Base-by-base conservation (phyloP, 1,284 basidiomycete species). In the Trichosporon ovoides region DNA sequence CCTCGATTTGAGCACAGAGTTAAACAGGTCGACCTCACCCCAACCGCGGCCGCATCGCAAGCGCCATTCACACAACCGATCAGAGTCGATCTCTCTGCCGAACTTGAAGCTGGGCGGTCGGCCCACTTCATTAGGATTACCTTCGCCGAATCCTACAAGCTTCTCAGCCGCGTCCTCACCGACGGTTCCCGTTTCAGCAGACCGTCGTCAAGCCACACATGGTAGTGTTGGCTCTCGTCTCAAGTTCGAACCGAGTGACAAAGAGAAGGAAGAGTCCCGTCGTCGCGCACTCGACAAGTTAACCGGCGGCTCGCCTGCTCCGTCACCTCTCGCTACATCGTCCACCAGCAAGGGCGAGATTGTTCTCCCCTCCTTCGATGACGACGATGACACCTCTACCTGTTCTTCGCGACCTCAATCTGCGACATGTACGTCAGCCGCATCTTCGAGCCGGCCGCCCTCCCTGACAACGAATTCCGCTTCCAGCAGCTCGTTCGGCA, bases 21-120 rank as follows among this genome's bases (percentile, higher is more conserved):
- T 48, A 13, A 31, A 2, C 24, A 37, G 71, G 63, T 10, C 73
- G 64, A 54, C 50, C 4, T 58, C 56, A 1, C 52, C 56, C 6
- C 40, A 50, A 24, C 53, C 62, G 19, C 40, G 40, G 33, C 53
- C 62, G 19, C 37, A 55, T 18, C 53, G 53, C 1, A 69, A 66
- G 52, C 68, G 70, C 3, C 74, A 75, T 56, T 75, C 73, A 2
- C 74, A 76, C 58, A 75, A 70, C 28, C 70, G 74, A 20, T 76
- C 74, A 11, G 70, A 66, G 36, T 76, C 74, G 34, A 76, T 76
- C 49, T 76, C 74, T 1, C 57, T 76, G 2, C 69, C 74, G 3
- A 74, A 74, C 52, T 66, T 73, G 50, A 73, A 72, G 50, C 63
- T 76, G 7, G 65, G 59, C 9, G 58, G 65, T 11, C 62, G 72